Conservation (phyloP, 345 rosid species). For the Brassica nigra region DNA sequence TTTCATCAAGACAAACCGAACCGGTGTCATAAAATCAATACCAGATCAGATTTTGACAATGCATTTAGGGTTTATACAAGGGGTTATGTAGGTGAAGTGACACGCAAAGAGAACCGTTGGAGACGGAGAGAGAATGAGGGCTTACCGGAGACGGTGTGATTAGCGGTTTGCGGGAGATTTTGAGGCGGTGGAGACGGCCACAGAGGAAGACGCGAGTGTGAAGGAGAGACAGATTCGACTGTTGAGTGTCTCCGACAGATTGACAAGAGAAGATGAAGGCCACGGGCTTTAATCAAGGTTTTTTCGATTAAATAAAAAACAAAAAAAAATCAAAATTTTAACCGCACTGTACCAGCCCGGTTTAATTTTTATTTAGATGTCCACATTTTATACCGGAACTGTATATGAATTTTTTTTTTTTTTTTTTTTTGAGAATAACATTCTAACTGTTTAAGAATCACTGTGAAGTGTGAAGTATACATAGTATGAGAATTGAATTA, state of each 20-base stretch:
- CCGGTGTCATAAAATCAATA: not conserved
- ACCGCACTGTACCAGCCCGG: not conserved
- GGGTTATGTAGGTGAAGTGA: not conserved
- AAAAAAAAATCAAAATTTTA: not conserved
- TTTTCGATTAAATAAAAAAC: not conserved
- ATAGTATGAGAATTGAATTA: not conserved
- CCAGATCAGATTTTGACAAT: not conserved
- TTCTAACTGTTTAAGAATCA: no score
- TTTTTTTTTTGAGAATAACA: no score
- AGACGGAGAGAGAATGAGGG: not conserved
- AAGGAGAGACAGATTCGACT: constrained; percentile 14
- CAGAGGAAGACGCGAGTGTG: constrained; percentile 8
- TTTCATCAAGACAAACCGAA: not conserved
- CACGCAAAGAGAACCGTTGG: not conserved
- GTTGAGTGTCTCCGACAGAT: constrained; percentile 11
- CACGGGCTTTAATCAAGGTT: constrained; percentile 15
- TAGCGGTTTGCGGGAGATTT: not conserved
- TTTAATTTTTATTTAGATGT: constrained; percentile 1
- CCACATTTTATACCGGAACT: not conserved
- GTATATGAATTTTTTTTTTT: not conserved
- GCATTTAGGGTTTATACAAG: constrained; percentile 21
- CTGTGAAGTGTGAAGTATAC: no score
- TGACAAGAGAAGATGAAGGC: constrained; percentile 6
- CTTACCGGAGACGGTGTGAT: constrained; percentile 11
- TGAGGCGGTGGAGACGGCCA: not conserved